These are phyloP conservation scores for Tetrapisispora phaffii DNA, from an alignment of 805 yeast genomes.

Conservation along the genomic window DNA sequence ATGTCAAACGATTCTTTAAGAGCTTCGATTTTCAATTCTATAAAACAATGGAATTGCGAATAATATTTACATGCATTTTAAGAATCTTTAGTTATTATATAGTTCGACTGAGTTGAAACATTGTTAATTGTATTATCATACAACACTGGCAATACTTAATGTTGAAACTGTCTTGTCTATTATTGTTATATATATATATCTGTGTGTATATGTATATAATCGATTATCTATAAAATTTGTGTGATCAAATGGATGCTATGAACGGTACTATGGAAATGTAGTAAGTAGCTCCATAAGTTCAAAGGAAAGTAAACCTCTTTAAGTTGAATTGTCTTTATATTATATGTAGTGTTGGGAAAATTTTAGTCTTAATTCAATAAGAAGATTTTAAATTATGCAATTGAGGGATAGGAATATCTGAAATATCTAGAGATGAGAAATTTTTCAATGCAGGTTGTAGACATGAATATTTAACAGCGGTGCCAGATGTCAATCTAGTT, in stretches of 20 bases:
- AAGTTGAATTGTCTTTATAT: not conserved
- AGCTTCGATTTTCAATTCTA: not conserved
- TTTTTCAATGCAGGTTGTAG: constrained; percentile 32
- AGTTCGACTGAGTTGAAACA: not conserved
- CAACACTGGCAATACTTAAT: too few species aligned
- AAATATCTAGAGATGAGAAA: constrained; percentile 31
- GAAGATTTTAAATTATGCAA: constrained; percentile 29
- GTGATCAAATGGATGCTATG: not conserved
- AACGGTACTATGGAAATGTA: not conserved
- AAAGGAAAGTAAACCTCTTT: not conserved
- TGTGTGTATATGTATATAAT: not conserved
- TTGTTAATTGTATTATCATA: too few species aligned
- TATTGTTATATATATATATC: not conserved
- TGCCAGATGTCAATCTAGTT: constrained; percentile 37
- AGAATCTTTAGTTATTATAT: too few species aligned
- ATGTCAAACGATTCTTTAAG: too few species aligned
- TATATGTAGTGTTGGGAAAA: not conserved
- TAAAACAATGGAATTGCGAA: too few species aligned
- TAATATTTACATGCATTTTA: too few species aligned
- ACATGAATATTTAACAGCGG: constrained; percentile 35
- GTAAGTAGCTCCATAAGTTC: not conserved
- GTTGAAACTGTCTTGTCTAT: not conserved
- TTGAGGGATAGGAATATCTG: constrained; percentile 36
- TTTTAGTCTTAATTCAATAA: not conserved
- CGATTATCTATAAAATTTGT: not conserved